Evolutionary conservation across 192 early-diverging fungal species (phyloP), one percentile per base, ranked within the genome.

Genomic region (Spizellomyces punctatus): DNA sequence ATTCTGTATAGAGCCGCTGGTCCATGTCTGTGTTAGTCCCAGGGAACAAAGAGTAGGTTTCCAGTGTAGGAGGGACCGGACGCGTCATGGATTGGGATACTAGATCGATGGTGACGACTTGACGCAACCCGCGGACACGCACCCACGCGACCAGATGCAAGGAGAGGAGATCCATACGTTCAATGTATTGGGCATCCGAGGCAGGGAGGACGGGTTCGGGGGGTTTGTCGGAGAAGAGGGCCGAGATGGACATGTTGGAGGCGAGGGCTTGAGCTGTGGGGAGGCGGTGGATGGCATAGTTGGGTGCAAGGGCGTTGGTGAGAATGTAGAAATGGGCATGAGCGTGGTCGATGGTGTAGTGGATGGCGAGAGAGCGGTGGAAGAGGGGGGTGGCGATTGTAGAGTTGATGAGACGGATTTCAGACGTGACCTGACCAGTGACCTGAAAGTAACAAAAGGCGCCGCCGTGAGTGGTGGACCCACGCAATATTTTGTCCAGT

Each of bases 361-460:
- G 70, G 42, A 72, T 52, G n/a, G 58, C 76, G 7, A 27, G 8
- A 6, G 46, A 41, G 17, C 63, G 52, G 43, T 60, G 27, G 49
- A 76, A 61, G 44, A 63, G 44, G 16, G 8, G 45, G 58, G 17
- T 12, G 0, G 5, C 47, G 10, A 17, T 44, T 8, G 6, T 10
- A 5, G 8, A 19, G 17, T 14, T 41, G 14, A 81, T 10, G 8
- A 78, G 12, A 0, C 49, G 69, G 41, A 54, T 43, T 59, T 80
- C 78, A 17, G 73, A 71, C 12, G 79, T 78, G 6, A 73, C 64
- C 49, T 83, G 82, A n/a, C 79, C 79, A 16, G 52, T 60, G 19
- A 69, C 46, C 77, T 81, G 27, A 36, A 36, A 2, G 3, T 0
- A 36, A 3, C 27, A 36, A 36, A 36, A 36, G 27, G n/a, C n/a